phyloP scores from a whole-genome alignment of 352 stramenopile genomes.

The Blastocystis sp. region DNA sequence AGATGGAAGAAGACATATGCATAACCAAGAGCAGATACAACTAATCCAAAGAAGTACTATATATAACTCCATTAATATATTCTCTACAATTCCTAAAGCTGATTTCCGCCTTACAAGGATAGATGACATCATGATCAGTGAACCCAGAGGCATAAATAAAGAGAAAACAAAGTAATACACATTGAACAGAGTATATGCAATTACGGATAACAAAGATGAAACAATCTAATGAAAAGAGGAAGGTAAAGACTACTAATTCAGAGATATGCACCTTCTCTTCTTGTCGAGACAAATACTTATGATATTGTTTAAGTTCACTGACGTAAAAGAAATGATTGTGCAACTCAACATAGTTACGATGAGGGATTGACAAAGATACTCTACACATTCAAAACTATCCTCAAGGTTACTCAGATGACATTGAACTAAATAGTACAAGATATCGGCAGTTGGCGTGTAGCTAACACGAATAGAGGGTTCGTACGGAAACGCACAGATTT shows the following conservation, averaged over 20 bases:
- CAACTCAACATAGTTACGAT: neutral
- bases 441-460: too few species aligned
- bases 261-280: neutral
- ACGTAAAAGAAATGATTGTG: slow-evolving; percentile 21
- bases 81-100: too few species aligned
- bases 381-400: neutral
- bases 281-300: neutral
- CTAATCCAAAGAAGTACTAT: slow-evolving; percentile 13
- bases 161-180: slow-evolving; percentile 3
- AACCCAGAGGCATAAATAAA: neutral
- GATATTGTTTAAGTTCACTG: neutral
- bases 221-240: slow-evolving; percentile 9
- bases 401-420: neutral
- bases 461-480: too few species aligned
- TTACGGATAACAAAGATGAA: neutral
- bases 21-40: neutral
- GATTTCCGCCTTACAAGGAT: neutral
- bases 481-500: too few species aligned
- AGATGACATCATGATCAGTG: neutral
- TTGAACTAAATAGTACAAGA: neutral
- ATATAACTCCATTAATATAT: neutral
- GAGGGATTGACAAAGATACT: neutral
- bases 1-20: slow-evolving; percentile 39
- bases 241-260: neutral
- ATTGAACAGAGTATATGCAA: neutral